A percentile compares a stretch with the other conserved stretches of the same genome.
phyloP scores from a whole-genome alignment of 148 eudicot genomes.

The Arbutus unedo region DNA sequence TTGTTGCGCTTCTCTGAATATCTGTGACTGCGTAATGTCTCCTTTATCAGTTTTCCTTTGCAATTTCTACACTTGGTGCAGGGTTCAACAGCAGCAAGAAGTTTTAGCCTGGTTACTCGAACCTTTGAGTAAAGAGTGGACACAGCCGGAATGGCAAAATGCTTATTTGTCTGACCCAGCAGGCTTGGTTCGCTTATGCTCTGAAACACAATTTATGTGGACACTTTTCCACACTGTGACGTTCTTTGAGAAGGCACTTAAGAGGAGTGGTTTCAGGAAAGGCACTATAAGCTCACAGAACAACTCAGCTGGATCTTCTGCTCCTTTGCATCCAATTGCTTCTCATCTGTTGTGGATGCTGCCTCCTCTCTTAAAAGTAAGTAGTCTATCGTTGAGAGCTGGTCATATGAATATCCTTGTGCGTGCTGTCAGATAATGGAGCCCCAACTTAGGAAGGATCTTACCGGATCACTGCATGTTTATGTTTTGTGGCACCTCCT shows the following conservation, averaged over 20 bases:
- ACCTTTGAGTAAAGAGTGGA: slow-evolving; percentile 93
- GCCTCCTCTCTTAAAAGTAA: slow-evolving; percentile 94
- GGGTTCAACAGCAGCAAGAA: slow-evolving; percentile 95
- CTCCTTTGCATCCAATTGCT: slow-evolving; percentile 72
- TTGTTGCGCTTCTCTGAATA: background rate
- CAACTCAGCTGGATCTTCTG: slow-evolving; percentile 34
- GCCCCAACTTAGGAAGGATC: slow-evolving; percentile 2
- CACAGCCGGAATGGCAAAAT: slow-evolving; percentile 84
- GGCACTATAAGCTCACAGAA: slow-evolving; percentile 48
- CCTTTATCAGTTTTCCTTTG: slow-evolving; percentile 9
- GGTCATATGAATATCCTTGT: slow-evolving; percentile 5
- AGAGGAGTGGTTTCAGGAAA: slow-evolving; percentile 78
- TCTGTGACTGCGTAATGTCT: background rate
- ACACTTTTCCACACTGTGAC: slow-evolving; percentile 91
- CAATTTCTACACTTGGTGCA: slow-evolving; percentile 28
- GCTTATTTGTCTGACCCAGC: slow-evolving; percentile 77
- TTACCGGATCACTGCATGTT: background rate
- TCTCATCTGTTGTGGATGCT: slow-evolving; percentile 94
- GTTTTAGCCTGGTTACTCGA: slow-evolving; percentile 96
- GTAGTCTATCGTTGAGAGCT: slow-evolving; percentile 6
- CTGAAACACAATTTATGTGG: slow-evolving; percentile 86
- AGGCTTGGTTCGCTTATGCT: slow-evolving; percentile 78
- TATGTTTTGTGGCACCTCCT: slow-evolving; percentile 12
- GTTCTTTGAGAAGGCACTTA: slow-evolving; percentile 95
- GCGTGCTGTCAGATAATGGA: background rate